Percentiles rank a stretch among this genome's conserved stretches.
Conservation (phyloP, 179 eudicot species). For the Camellia oleifera region DNA sequence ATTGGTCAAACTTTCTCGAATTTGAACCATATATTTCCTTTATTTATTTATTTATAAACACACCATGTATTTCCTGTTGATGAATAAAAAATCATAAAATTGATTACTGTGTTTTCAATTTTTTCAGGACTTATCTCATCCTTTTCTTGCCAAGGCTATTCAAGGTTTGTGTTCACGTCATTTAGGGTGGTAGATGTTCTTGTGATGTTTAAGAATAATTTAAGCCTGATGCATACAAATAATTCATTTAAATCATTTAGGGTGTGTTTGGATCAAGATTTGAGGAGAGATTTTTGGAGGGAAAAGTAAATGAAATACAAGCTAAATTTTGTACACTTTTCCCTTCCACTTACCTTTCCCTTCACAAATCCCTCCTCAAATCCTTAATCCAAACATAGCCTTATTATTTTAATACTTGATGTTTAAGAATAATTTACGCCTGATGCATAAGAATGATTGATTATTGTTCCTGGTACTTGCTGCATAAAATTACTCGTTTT, state of each 20-base stretch:
- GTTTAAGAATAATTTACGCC: not conserved
- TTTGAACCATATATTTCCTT: not conserved
- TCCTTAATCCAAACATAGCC: too few relatives aligned
- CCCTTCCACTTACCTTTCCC: too few relatives aligned
- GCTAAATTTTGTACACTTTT: too few relatives aligned
- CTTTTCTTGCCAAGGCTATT: slow-evolving; percentile 69
- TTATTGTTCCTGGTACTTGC: not conserved
- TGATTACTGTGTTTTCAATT: slow-evolving; percentile 18
- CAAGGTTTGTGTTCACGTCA: slow-evolving; percentile 41
- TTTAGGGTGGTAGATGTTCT: not conserved
- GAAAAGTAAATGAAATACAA: too few relatives aligned
- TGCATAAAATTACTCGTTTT: not conserved
- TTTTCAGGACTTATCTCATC: slow-evolving; percentile 73
- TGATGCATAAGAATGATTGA: not conserved
- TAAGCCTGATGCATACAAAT: not conserved
- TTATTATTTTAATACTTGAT: not conserved
- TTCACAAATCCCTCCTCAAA: too few relatives aligned
- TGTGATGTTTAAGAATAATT: not conserved
- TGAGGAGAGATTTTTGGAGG: too few relatives aligned
- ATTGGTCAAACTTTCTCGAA: not conserved
- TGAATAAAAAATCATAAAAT: not conserved
- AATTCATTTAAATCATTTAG: not conserved
- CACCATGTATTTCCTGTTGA: not conserved
- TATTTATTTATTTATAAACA: too few relatives aligned
- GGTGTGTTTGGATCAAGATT: too few relatives aligned